These are phyloP conservation scores for Metarhizium humberi DNA, from an alignment of 2,329 filamentous ascomycete species.

Conservation along the genomic window DNA sequence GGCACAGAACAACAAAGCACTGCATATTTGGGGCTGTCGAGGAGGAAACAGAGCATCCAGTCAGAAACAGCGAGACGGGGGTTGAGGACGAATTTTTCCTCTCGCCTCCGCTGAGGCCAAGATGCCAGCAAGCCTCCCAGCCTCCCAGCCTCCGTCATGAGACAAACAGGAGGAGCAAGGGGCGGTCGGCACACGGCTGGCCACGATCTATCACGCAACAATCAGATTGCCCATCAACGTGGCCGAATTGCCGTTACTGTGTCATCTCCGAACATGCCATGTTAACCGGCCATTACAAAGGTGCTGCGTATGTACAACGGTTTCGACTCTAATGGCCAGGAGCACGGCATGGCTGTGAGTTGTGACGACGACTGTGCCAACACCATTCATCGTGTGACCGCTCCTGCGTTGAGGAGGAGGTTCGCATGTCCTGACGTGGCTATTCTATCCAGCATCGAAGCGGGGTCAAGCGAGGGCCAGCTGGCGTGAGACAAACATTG, in stretches of 20 bases:
- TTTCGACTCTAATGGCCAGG: not conserved
- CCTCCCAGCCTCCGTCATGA: not conserved
- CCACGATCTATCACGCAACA: not conserved
- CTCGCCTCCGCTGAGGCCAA: not conserved
- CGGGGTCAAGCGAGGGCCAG: not conserved
- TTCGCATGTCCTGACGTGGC: not conserved
- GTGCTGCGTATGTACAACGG: not conserved
- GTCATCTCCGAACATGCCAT: not conserved
- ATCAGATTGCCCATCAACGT: not conserved
- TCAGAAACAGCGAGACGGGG: not conserved
- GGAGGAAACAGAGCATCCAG: not conserved
- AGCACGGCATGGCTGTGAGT: not conserved
- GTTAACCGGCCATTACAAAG: not conserved
- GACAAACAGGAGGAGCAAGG: not conserved
- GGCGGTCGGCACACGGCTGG: not conserved
- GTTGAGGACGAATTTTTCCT: not conserved
- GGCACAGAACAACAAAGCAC: slow-evolving; percentile 34
- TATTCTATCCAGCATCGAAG: not conserved
- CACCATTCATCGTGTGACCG: not conserved
- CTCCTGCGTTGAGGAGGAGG: not conserved
- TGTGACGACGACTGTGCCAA: not conserved
- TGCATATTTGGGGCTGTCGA: slow-evolving; percentile 19
- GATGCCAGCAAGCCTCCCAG: not conserved
- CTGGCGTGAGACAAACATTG: not conserved
- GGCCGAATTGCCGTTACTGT: not conserved